A percentile compares a stretch with the other conserved stretches of the same genome.
Conservation (phyloP, 1,284 basidiomycete genomes). For the Ganoderma lingzhi region DNA sequence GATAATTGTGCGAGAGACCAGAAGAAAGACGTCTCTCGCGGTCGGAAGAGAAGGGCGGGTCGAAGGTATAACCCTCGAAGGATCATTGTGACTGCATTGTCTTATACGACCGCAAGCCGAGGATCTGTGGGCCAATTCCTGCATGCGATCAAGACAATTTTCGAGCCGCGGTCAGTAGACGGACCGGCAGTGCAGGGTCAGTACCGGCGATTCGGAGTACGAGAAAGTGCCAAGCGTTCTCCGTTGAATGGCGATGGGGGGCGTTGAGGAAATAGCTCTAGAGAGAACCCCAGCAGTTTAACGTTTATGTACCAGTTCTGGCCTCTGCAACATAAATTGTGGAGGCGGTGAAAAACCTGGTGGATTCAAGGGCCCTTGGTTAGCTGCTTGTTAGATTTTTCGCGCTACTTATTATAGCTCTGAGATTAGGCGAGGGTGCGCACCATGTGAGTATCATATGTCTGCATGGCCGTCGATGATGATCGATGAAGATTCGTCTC, state of each 20-base stretch:
- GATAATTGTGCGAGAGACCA: neutral
- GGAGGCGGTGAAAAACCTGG: neutral
- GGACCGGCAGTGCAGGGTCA: neutral
- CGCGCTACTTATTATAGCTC: neutral
- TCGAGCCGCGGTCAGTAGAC: neutral
- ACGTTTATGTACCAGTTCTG: too few relatives aligned
- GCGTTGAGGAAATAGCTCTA: too few relatives aligned
- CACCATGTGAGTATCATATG: neutral
- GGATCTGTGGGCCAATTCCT: too few relatives aligned
- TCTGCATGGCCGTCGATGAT: neutral
- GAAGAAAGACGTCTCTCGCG: neutral
- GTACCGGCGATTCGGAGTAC: neutral
- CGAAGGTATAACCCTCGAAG: neutral
- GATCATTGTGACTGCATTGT: neutral
- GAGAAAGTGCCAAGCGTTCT: neutral
- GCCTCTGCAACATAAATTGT: too few relatives aligned
- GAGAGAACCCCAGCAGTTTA: too few relatives aligned
- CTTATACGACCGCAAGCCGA: neutral
- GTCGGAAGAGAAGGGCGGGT: too few relatives aligned
- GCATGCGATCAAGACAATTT: conserved; percentile 19
- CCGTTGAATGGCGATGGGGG: neutral
- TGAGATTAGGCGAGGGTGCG: neutral
- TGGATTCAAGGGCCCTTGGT: neutral
- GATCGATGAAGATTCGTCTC: too few relatives aligned
- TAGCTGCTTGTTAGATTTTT: neutral